Evolutionary conservation across 2,329 filamentous ascomycete genomes (phyloP), one percentile per base, ranked within the genome.

Genomic region (Aureobasidium vineae): DNA sequence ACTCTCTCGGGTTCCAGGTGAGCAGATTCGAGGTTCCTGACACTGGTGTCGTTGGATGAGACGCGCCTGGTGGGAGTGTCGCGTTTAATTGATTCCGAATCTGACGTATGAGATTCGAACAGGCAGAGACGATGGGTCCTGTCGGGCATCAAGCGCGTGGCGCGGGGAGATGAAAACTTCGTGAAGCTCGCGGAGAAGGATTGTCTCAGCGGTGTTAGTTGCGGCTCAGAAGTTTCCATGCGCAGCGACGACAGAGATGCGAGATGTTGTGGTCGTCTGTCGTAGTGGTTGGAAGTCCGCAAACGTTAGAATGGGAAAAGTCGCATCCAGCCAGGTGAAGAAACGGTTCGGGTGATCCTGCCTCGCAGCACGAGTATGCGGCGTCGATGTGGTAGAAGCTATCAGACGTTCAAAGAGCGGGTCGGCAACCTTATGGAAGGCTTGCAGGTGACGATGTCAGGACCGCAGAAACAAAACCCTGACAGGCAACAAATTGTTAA

Each of bases 311-410:
- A 49, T 50, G 53, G 41, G 28, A 60, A 66, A 52, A 50, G 45
- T 66, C 64, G 64, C 64, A 66, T 66, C 45, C 64, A 57, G 45
- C 45, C 63, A 60, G 45, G 19, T 21, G 13, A 50, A 41, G 19
- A 45, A 66, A 66, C 64, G 64, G 64, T 57, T 66, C 64, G 64
- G 40, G 43, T 66, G 64, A 57, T 60, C 64, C 64, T 66, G 50
- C 64, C 64, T 59, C 41, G 40, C 40, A 33, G 36, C 26, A 52
- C 15, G 15, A 40, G 64, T 50, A 65, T 49, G 41, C 40, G 23
- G 64, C 54, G 53, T 28, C 40, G 28, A 47, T 31, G n/a, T 60
- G 64, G 64, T 66, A 66, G 53, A 36, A 60, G 53, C 64, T 66
- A 66, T 66, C 64, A 66, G 64, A 66, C 64, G 64, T 66, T 66